These are phyloP conservation scores for Actinidia chinensis DNA, from an alignment of 179 eudicot species.

Conservation along the genomic window DNA sequence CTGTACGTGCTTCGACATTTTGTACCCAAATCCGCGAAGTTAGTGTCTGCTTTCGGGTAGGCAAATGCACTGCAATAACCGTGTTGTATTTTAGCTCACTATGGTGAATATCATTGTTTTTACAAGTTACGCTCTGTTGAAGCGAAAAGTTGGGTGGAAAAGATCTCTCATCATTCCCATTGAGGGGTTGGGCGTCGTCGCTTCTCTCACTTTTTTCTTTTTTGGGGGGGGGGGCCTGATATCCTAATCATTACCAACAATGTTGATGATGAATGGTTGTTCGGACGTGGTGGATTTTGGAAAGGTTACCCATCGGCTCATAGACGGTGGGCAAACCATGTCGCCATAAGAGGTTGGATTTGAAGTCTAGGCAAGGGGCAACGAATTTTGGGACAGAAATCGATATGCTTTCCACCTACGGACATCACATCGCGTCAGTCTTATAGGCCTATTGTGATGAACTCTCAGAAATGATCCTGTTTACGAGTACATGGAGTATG, in stretches of 20 bases:
- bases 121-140: slow-evolving; percentile 2
- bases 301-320: slow-evolving; percentile 51
- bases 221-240: no score
- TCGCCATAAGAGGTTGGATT: slow-evolving; percentile 16
- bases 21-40: background rate
- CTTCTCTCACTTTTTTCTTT: slow-evolving; percentile 30
- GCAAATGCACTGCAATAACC: slow-evolving; percentile 12
- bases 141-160: background rate
- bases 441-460: slow-evolving; percentile 28
- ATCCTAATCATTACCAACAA: slow-evolving; percentile 52
- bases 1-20: background rate
- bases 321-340: slow-evolving; percentile 34
- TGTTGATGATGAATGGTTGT: slow-evolving; percentile 40
- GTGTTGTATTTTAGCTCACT: background rate
- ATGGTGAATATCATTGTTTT: slow-evolving; percentile 14
- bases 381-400: slow-evolving; percentile 22
- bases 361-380: slow-evolving; percentile 18
- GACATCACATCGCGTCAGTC: slow-evolving; percentile 13
- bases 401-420: slow-evolving; percentile 16
- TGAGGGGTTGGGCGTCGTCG: slow-evolving; percentile 12
- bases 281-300: slow-evolving; percentile 75
- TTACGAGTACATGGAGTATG: slow-evolving; percentile 20
- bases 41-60: background rate
- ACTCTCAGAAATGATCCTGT: slow-evolving; percentile 21
- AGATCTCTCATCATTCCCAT: background rate